Evolutionary conservation across 1,139 yeast species (phyloP).

Genomic region (Casaregolazyma suthepensis): DNA sequence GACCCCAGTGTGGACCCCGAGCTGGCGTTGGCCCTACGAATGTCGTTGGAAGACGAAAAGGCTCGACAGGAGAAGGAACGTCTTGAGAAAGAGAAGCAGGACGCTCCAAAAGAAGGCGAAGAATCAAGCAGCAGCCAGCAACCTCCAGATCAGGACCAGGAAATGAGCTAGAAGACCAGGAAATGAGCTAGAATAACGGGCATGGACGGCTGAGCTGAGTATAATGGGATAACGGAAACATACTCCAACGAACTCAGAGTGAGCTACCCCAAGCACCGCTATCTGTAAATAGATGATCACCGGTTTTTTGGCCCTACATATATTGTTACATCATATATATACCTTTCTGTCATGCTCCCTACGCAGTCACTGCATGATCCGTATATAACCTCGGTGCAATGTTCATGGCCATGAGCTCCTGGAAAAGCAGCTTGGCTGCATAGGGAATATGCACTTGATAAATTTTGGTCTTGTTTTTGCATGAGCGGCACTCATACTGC

Average conservation of each 20-base stretch:
- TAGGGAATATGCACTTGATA: slow-evolving; percentile 96
- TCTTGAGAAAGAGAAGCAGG: slow-evolving; percentile 17
- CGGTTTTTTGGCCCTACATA: background rate
- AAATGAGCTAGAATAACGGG: slow-evolving; percentile 4
- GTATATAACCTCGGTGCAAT: slow-evolving; percentile 47
- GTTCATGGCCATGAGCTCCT: slow-evolving; percentile 98
- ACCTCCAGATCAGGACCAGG: slow-evolving; percentile 10
- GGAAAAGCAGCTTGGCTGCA: slow-evolving; percentile 94
- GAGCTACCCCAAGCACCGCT: background rate
- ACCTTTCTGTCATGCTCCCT: background rate
- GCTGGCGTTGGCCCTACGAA: slow-evolving; percentile 85
- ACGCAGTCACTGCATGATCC: slow-evolving; percentile 33
- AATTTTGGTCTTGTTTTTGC: slow-evolving; percentile 96
- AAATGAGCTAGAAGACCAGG: slow-evolving; percentile 9
- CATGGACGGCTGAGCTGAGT: background rate
- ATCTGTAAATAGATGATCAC: background rate
- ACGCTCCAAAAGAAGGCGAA: slow-evolving; percentile 9
- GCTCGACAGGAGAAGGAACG: slow-evolving; percentile 62
- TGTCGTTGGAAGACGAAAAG: slow-evolving; percentile 78
- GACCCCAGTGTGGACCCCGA: slow-evolving; percentile 97
- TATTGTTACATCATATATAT: background rate
- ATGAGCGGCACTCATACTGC: slow-evolving; percentile 96
- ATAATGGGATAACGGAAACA: background rate
- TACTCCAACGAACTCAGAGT: background rate
- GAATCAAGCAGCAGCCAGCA: slow-evolving; percentile 7